Evolutionary conservation across 345 rosid species (phyloP), one percentile per base, ranked within the genome.

Genomic region (Jatropha curcas): DNA sequence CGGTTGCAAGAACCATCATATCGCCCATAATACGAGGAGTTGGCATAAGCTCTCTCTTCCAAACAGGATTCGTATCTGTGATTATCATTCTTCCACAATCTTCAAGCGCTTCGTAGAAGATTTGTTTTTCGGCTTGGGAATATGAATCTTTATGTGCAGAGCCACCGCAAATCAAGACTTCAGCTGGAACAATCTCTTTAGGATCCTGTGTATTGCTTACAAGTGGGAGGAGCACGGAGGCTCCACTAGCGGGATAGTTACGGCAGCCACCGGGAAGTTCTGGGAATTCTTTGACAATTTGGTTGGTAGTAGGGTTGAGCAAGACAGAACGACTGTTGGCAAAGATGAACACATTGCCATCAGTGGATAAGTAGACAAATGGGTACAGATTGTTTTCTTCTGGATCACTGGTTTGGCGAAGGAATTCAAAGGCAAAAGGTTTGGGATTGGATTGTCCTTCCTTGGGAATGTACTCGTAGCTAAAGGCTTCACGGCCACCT

Each of bases 321-420:
- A 89, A 84, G 69, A 95, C 73, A 24, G 97, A 86, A 5, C 95
- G 88, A 65, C 84, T 71, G 86, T 93, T 93, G 64, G 98, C 93
- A 48, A 93, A 90, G 57, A 93, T 62, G 78, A 89, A 93, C 80
- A 90, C 85, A 80, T 85, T 93, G 10, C 98, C 94, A 13, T 93
- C 97, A 4, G 98, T 89, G 66, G 85, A 79, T 27, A 93, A 97
- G 77, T 86, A 77, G 59, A 93, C 89, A 50, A 86, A 89, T 7
- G 98, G 98, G 86, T 93, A 93, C 56, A 93, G 74, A 68, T 93
- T 93, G 89, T 92, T 90, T 82, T 92, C 96, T 2, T 82, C 75
- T 35, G 52, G 58, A 50, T 77, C 83, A 17, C 25, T 65, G n/a
- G 88, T 95, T 62, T 92, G 82, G 17, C 31, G 76, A 3, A 95